These are phyloP conservation scores for Cyberlindnera euphorbiae DNA, from an alignment of 805 yeast species.

Conservation along the genomic window DNA sequence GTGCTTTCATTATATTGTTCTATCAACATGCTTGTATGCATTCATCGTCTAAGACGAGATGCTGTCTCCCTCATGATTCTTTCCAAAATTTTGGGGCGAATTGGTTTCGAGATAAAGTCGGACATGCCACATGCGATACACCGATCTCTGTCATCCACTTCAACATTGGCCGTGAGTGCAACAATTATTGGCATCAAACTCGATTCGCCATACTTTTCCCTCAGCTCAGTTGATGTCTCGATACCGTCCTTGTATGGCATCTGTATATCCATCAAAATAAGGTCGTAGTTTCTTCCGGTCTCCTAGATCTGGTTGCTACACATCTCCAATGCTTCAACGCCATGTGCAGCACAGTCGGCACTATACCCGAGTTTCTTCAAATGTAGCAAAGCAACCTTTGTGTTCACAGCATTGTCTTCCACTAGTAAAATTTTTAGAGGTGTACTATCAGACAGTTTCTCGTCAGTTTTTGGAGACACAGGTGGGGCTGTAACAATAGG, in stretches of 20 bases:
- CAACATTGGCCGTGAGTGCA: constrained; percentile 83
- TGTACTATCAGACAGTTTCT: constrained; percentile 4
- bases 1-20: too few relatives aligned
- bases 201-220: constrained; percentile 37
- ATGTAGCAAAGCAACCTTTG: constrained; percentile 56
- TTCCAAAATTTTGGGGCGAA: constrained; percentile 40
- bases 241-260: constrained; percentile 91
- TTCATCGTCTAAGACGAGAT: too few relatives aligned
- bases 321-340: constrained; percentile 85
- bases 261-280: constrained; percentile 94
- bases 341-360: constrained; percentile 72
- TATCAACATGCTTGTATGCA: too few relatives aligned
- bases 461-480: background rate
- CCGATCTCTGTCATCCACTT: constrained; percentile 44
- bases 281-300: constrained; percentile 61
- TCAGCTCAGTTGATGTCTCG: constrained; percentile 84
- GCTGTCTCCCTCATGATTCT: constrained; percentile 6
- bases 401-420: constrained; percentile 89
- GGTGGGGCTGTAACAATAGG: background rate
- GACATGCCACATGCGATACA: constrained; percentile 48
- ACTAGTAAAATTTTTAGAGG: constrained; percentile 73
- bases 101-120: constrained; percentile 49
- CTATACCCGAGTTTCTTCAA: constrained; percentile 57
- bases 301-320: constrained; percentile 65
- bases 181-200: constrained; percentile 87